Conservation (phyloP, 2,329 filamentous ascomycete genomes). For the Hawksworthiomyces lignivorus region DNA sequence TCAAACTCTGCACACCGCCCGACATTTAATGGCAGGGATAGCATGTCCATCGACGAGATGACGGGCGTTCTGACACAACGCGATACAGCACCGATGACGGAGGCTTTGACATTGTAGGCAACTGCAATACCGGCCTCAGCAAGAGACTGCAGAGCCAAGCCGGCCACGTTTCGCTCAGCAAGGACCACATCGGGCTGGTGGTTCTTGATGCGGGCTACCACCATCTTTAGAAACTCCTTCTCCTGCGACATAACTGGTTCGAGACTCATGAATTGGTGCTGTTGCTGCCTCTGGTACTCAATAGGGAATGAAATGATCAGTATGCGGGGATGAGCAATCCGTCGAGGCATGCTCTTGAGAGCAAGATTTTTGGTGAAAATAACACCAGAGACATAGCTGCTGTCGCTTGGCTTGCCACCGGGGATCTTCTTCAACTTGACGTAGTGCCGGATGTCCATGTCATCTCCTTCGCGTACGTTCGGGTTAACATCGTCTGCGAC, state of each 20-base stretch:
- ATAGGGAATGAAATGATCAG: conserved; percentile 91
- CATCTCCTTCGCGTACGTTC: conserved; percentile 81
- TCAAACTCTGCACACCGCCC: conserved; percentile 83
- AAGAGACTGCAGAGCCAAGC: conserved; percentile 80
- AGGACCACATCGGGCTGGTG: conserved; percentile 78
- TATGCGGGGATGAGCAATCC: conserved; percentile 75
- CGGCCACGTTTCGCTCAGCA: conserved; percentile 89
- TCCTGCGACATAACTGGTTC: conserved; percentile 96
- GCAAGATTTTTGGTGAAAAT: conserved; percentile 97
- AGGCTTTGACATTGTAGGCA: conserved; percentile 92
- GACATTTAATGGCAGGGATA: conserved; percentile 68
- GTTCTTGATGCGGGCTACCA: conserved; percentile 85
- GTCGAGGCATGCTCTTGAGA: conserved; percentile 89
- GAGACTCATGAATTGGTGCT: conserved; percentile 92
- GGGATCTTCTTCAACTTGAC: conserved; percentile 96
- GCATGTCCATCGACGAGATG: conserved; percentile 90
- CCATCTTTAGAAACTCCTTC: conserved; percentile 82
- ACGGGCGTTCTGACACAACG: conserved; percentile 86
- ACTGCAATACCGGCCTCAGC: conserved; percentile 86
- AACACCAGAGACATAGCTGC: conserved; percentile 90
- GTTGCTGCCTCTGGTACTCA: conserved; percentile 86
- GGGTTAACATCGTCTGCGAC: conserved; percentile 94
- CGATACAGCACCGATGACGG: conserved; percentile 90
- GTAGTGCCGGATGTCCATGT: conserved; percentile 96
- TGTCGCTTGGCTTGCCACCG: conserved; percentile 82